Evolutionary conservation across 768 basidiomycete species (phyloP).

Genomic region (Tubosaeta brunneosetosa): DNA sequence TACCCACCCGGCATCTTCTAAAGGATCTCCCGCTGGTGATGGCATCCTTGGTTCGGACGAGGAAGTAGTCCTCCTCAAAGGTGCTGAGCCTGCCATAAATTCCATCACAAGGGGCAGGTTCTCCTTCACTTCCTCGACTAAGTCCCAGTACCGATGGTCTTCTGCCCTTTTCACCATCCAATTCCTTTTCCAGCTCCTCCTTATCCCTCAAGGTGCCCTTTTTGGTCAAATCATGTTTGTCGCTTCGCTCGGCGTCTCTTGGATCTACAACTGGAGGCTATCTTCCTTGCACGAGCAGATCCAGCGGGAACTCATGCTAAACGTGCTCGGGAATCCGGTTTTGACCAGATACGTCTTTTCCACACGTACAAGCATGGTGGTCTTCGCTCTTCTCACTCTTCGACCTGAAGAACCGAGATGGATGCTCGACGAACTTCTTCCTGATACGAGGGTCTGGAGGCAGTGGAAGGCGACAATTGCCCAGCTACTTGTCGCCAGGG

Average conservation of each 20-base stretch:
- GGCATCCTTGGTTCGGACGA: conserved; percentile 23
- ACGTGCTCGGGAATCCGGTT: conserved; percentile 19
- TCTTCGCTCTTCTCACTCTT: conserved; percentile 23
- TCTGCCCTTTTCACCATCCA: conserved; percentile 31
- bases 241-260: conserved; percentile 30
- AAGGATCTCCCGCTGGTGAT: conserved; percentile 26
- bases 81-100: conserved; percentile 30
- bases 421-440: conserved; percentile 21
- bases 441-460: conserved; percentile 28
- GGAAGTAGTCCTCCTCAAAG: conserved; percentile 28
- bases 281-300: conserved; percentile 35
- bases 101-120: conserved; percentile 31
- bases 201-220: conserved; percentile 30
- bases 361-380: conserved; percentile 23
- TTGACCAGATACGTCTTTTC: conserved; percentile 24
- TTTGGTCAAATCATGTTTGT: conserved; percentile 37
- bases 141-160: conserved; percentile 24
- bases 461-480: conserved; percentile 21
- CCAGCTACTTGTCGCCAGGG: conserved; percentile 9
- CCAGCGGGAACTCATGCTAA: conserved; percentile 23
- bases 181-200: conserved; percentile 33
- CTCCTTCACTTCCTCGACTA: conserved; percentile 23
- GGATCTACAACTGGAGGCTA: conserved; percentile 33
- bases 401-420: conserved; percentile 16
- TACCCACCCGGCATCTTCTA: conserved; percentile 23